These are phyloP conservation scores for Fusarium sp. DNA, from an alignment of 2,329 filamentous ascomycete species.

Conservation along the genomic window DNA sequence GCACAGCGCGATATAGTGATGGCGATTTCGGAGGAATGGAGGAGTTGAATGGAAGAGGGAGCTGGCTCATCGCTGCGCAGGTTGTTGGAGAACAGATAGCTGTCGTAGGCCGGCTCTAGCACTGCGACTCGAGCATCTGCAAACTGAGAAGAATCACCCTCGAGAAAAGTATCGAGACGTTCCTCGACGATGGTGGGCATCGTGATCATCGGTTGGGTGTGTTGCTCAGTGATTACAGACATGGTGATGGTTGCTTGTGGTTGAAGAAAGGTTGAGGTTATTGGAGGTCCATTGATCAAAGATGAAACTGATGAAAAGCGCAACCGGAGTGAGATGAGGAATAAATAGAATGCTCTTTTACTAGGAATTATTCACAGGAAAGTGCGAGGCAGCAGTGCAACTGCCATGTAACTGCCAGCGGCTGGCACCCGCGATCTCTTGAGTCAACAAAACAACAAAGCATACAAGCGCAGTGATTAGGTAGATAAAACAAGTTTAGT, in stretches of 20 bases:
- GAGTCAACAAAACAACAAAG: neutral
- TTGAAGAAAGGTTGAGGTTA: too few relatives aligned
- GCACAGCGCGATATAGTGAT: slow-evolving; percentile 20
- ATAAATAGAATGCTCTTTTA: neutral
- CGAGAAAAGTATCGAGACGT: slow-evolving; percentile 3
- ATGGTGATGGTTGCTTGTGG: too few relatives aligned
- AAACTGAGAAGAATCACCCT: neutral
- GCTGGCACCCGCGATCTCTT: slow-evolving; percentile 2
- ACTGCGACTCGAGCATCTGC: slow-evolving; percentile 1
- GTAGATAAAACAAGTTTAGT: neutral
- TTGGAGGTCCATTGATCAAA: neutral
- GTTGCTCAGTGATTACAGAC: slow-evolving; percentile 5
- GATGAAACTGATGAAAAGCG: neutral
- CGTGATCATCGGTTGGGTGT: neutral
- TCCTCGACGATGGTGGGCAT: slow-evolving; percentile 24
- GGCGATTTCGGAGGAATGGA: slow-evolving; percentile 29
- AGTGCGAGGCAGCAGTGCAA: slow-evolving; percentile 24
- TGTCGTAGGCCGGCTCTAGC: slow-evolving; percentile 31
- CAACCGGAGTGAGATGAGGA: neutral
- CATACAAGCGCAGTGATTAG: neutral
- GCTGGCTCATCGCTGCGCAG: slow-evolving; percentile 2
- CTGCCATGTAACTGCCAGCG: slow-evolving; percentile 30
- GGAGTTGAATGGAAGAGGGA: slow-evolving; percentile 26
- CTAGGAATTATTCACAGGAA: neutral
- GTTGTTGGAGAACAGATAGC: slow-evolving; percentile 28